phyloP scores from a whole-genome alignment of 2,329 filamentous ascomycete genomes.

The Aspergillus alliaceus region DNA sequence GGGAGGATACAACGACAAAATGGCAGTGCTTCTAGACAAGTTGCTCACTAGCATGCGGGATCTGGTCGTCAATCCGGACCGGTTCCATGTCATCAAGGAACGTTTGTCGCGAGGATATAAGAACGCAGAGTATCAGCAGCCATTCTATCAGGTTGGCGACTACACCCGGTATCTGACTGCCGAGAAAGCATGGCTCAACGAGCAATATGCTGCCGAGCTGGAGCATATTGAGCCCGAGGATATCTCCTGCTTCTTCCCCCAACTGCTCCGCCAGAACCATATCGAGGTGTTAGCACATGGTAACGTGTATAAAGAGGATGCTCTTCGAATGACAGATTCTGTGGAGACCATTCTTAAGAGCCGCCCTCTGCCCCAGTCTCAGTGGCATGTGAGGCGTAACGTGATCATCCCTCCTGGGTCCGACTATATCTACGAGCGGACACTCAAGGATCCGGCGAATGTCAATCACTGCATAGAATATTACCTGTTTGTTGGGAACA shows the following conservation, averaged over 20 bases:
- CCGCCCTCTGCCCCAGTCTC: constrained; percentile 68
- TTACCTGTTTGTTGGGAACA: constrained; percentile 68
- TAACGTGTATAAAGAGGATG: constrained; percentile 93
- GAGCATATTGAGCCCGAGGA: constrained; percentile 71
- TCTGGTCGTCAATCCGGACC: constrained; percentile 77
- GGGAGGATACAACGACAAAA: constrained; percentile 94
- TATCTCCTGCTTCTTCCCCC: constrained; percentile 74
- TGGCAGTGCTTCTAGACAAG: constrained; percentile 85
- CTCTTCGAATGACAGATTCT: constrained; percentile 78
- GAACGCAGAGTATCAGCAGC: constrained; percentile 85
- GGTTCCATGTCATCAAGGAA: constrained; percentile 91
- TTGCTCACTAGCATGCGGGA: constrained; percentile 82
- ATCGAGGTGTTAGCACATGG: constrained; percentile 88
- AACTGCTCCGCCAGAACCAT: constrained; percentile 78
- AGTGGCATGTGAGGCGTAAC: constrained; percentile 78
- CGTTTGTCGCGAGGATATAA: constrained; percentile 72
- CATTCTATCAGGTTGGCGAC: constrained; percentile 83
- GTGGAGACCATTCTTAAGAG: constrained; percentile 77
- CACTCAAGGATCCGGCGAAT: constrained; percentile 81
- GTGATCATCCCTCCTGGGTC: constrained; percentile 75
- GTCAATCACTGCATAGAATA: constrained; percentile 86
- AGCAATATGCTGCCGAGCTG: constrained; percentile 77
- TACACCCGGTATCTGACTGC: constrained; percentile 78
- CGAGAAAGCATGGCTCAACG: constrained; percentile 74
- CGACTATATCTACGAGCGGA: constrained; percentile 80